Base-by-base conservation (phyloP, 805 yeast genomes). In the Saccharomyces cerevisiae region DNA sequence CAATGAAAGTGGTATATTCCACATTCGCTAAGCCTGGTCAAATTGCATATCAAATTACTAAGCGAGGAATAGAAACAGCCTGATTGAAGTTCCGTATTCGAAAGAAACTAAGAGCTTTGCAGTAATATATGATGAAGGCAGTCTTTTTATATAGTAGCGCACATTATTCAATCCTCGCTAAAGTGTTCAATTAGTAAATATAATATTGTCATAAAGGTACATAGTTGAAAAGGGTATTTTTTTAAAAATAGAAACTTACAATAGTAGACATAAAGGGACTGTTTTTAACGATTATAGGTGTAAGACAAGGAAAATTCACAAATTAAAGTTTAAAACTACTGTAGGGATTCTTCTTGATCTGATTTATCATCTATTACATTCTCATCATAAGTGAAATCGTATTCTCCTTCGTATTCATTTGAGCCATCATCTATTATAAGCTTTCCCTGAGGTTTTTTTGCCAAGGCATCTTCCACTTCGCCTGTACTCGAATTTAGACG, bases 371-470 rank as follows among this genome's bases (percentile, higher is more conserved):
- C 72, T 24, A 70, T 72, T 10, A 70, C 73, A 21, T 65, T 64
- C 32, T 73, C 76, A 26, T 74, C 79, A 41, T 70, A 67, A 2
- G 74, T 74, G 51, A 78, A 62, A 59, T 78, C 82, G 57, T 77
- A 77, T 55, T 78, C 82, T 36, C 72, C 76, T 50, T 73, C 75
- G 52, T 65, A 69, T 14, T 70, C 74, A 51, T 71, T 69, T 13
- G 66, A 72, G 43, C 73, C 71, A 46, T 71, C 74, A 49, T 73
- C 76, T 47, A 74, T 70, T 0, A 72, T 70, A 27, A 65, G 52
- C 49, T 67, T 67, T 60, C 71, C 68, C 50, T 60, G 60, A 17
- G 56, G 55, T 29, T 51, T 61, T 24, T 57, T 61, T 11, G 59
- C 61, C 6, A 60, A 73, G 48, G 70, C 74, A 30, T 75, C 78